Evolutionary conservation across 176 grass and related monocot species (phyloP).

Genomic region (Echinochloa phyllopogon): DNA sequence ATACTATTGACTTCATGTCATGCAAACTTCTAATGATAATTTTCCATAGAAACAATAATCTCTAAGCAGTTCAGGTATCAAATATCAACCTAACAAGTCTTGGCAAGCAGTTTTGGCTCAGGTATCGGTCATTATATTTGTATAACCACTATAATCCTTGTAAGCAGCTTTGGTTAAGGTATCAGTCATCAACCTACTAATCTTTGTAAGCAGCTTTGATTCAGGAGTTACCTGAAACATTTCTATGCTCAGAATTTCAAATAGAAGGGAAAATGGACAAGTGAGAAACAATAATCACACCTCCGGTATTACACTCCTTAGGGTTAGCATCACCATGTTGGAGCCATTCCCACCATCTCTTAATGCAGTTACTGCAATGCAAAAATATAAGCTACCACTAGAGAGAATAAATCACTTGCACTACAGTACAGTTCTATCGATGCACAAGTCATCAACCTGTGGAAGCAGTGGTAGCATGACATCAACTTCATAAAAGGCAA

Average conservation of each 20-base stretch:
- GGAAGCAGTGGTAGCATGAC: constrained; percentile 98
- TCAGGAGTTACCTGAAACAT: background rate
- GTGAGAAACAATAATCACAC: constrained; percentile 33
- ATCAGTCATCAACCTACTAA: too few relatives aligned
- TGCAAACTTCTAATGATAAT: background rate
- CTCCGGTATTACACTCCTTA: constrained; percentile 41
- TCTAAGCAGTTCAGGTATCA: too few relatives aligned
- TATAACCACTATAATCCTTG: too few relatives aligned
- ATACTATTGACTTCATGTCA: background rate
- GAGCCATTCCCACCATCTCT: constrained; percentile 90
- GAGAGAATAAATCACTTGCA: constrained; percentile 22
- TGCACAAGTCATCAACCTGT: constrained; percentile 57
- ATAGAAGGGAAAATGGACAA: background rate
- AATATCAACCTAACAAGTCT: too few relatives aligned
- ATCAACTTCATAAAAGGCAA: constrained; percentile 96
- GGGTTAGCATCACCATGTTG: constrained; percentile 46
- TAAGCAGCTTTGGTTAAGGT: background rate
- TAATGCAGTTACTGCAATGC: constrained; percentile 74
- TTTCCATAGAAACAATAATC: background rate
- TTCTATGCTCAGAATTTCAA: constrained; percentile 14
- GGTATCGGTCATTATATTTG: background rate
- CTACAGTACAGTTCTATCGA: constrained; percentile 23
- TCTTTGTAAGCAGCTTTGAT: background rate
- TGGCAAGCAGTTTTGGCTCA: background rate
- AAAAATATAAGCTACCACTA: constrained; percentile 32